Conservation (phyloP, 129 eudicot species). For the Helianthus tuberosus region DNA sequence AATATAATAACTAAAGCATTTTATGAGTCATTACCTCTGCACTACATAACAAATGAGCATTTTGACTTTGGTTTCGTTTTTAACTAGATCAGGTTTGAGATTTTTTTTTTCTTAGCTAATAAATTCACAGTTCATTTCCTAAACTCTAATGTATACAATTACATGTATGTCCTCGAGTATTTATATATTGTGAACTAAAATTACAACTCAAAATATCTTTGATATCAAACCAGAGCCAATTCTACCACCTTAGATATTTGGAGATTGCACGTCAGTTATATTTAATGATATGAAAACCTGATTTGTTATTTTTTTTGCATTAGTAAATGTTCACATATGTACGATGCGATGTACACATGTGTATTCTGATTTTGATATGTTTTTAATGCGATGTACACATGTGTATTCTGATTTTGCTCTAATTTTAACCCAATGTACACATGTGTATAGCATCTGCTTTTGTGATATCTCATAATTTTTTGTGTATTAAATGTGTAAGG, state of each 20-base stretch:
- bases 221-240: background rate
- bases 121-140: too few species aligned
- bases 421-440: too few species aligned
- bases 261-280: background rate
- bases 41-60: background rate
- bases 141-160: too few species aligned
- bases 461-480: too few species aligned
- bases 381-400: too few species aligned
- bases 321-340: too few species aligned
- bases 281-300: background rate
- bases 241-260: background rate
- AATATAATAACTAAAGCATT: background rate
- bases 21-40: background rate
- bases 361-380: too few species aligned
- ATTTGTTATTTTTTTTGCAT: background rate
- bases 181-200: background rate
- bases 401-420: too few species aligned
- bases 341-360: too few species aligned
- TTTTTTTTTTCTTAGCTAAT: background rate
- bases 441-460: too few species aligned
- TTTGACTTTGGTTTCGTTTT: background rate
- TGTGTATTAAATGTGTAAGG: too few species aligned
- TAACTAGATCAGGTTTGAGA: background rate
- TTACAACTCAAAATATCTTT: background rate
- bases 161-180: background rate